Percentiles rank a stretch among this genome's conserved stretches.
These are phyloP conservation scores for Xylaria sp. DNA, from an alignment of 2,329 filamentous ascomycete species.

Conservation along the genomic window DNA sequence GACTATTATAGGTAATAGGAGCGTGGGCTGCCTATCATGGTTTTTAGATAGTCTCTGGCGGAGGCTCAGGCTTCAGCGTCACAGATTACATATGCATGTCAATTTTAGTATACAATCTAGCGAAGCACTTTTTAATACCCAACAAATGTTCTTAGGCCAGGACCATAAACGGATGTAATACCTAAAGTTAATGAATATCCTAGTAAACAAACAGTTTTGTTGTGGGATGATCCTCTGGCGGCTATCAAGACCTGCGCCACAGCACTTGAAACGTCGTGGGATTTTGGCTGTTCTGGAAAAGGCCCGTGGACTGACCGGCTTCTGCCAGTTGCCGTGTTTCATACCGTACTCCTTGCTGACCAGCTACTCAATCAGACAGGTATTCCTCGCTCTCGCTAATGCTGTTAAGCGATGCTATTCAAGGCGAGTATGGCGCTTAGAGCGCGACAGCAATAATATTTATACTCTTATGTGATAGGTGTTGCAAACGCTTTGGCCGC, in stretches of 20 bases:
- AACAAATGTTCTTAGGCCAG: background rate
- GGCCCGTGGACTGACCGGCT: constrained; percentile 9
- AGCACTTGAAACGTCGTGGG: constrained; percentile 27
- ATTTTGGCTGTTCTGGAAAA: constrained; percentile 15
- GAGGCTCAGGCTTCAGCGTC: constrained; percentile 21
- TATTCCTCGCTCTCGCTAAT: background rate
- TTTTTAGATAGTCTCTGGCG: constrained; percentile 35
- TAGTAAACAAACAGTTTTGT: background rate
- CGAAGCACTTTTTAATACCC: constrained; percentile 5
- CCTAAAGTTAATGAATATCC: background rate
- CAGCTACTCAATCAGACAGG: background rate
- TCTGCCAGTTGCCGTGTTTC: constrained; percentile 25
- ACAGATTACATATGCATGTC: constrained; percentile 24
- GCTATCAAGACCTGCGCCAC: constrained; percentile 20
- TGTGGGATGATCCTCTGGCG: constrained; percentile 9
- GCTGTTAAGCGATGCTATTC: background rate
- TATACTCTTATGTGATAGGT: background rate
- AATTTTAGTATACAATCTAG: constrained; percentile 30
- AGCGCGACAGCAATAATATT: background rate
- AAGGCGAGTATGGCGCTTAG: background rate
- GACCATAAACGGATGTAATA: background rate
- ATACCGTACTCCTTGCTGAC: constrained; percentile 10
- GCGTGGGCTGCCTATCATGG: constrained; percentile 15
- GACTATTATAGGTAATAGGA: constrained; percentile 25
- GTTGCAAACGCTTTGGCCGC: background rate